Percentiles rank a stretch among this genome's conserved stretches.
Evolutionary conservation across 495 filamentous ascomycete species (phyloP).

Genomic region (Glarea lozoyensis): DNA sequence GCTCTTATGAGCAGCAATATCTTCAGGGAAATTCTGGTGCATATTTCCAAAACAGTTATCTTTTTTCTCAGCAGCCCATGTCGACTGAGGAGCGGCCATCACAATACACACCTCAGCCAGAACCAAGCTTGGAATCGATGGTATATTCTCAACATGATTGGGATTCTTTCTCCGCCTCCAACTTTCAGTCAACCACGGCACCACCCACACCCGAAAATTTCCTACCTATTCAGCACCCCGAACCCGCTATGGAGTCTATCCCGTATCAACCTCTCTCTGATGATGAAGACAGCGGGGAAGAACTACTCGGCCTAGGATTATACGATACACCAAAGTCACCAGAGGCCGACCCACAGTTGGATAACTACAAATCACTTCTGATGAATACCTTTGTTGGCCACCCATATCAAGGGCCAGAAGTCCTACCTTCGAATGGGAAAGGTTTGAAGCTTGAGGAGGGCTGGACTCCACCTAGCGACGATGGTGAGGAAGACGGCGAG

Average conservation of each 20-base stretch:
- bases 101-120: slow-evolving; percentile 2
- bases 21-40: not conserved
- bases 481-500: slow-evolving; percentile 28
- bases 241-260: slow-evolving; percentile 34
- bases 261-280: slow-evolving; percentile 34
- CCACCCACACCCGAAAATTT: slow-evolving; percentile 56
- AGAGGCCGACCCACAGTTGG: slow-evolving; percentile 28
- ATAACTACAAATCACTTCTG: slow-evolving; percentile 35
- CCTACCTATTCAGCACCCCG: slow-evolving; percentile 35
- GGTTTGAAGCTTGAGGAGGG: slow-evolving; percentile 78
- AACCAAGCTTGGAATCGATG: slow-evolving; percentile 10
- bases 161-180: slow-evolving; percentile 30
- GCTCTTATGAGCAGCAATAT: slow-evolving; percentile 12
- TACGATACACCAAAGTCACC: slow-evolving; percentile 54
- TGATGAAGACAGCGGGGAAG: slow-evolving; percentile 47
- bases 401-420: slow-evolving; percentile 23
- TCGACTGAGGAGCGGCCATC: not conserved
- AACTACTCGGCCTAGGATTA: slow-evolving; percentile 75
- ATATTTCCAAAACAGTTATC: slow-evolving; percentile 2
- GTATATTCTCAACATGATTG: slow-evolving; percentile 29
- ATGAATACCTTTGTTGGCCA: slow-evolving; percentile 38
- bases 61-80: not conserved
- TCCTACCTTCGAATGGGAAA: slow-evolving; percentile 53
- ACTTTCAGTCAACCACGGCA: slow-evolving; percentile 29
- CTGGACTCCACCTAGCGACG: slow-evolving; percentile 61